Conservation (phyloP, 169 alveolate genomes). For the Eimeria zaria region DNA sequence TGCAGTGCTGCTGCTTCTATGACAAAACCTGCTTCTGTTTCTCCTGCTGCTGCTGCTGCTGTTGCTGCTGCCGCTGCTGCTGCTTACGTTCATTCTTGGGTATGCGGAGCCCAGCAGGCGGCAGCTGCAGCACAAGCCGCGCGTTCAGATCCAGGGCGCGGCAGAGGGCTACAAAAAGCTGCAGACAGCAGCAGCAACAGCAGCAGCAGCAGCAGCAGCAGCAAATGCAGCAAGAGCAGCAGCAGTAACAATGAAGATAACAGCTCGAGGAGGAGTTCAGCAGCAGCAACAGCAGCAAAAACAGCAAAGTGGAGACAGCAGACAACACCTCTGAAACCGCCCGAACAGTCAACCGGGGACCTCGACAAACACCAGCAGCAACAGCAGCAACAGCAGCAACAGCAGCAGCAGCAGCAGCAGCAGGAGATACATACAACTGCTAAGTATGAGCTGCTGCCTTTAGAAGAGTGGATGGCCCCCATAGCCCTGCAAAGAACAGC, state of each 20-base stretch:
- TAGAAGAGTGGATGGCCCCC: constrained; percentile 23
- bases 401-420: constrained; percentile 48
- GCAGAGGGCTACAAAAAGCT: constrained; percentile 23
- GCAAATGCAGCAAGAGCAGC: too few species aligned
- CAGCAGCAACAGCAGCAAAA: background rate
- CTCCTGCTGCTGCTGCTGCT: background rate
- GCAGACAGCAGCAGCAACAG: background rate
- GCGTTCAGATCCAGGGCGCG: constrained; percentile 40
- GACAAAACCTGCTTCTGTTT: background rate
- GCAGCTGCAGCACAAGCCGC: constrained; percentile 41
- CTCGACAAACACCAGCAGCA: background rate
- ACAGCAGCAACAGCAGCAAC: constrained; percentile 47
- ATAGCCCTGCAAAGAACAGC: too few species aligned
- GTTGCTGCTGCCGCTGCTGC: constrained; percentile 28
- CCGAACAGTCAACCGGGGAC: background rate
- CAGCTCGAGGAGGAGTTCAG: too few species aligned
- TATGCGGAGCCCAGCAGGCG: constrained; percentile 57
- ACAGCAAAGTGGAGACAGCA: background rate
- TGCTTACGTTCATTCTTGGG: constrained; percentile 39
- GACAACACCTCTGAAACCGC: too few species aligned
- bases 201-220: constrained; percentile 47
- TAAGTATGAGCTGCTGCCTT: background rate
- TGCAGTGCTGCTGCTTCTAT: background rate
- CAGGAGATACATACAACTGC: background rate
- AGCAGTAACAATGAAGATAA: too few species aligned